A percentile compares a stretch with the other conserved stretches of the same genome.
These are phyloP conservation scores for Petunia axillaris DNA, from an alignment of 257 asterid species.

Conservation along the genomic window DNA sequence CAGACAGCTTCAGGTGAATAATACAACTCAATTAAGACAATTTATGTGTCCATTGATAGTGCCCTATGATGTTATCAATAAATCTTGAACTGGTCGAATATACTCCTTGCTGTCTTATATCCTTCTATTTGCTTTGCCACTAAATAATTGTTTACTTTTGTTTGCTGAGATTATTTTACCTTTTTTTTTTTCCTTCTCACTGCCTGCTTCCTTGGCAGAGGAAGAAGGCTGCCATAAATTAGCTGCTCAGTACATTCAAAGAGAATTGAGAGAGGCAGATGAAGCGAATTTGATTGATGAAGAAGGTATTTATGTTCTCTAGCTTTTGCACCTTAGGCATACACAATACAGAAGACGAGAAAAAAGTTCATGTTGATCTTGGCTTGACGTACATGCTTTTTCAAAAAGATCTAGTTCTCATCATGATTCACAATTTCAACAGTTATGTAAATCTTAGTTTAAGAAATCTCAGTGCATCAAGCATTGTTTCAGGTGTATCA, in stretches of 20 bases:
- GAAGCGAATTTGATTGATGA: constrained; percentile 85
- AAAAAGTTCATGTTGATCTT: background rate
- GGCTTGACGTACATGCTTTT: background rate
- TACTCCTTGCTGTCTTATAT: background rate
- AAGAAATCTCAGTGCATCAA: constrained; percentile 15
- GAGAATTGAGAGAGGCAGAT: constrained; percentile 66
- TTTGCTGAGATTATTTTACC: constrained; percentile 18
- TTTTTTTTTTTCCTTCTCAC: constrained; percentile 11
- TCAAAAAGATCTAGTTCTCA: background rate
- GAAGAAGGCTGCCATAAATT: constrained; percentile 54
- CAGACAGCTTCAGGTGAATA: constrained; percentile 59
- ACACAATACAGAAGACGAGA: constrained; percentile 16
- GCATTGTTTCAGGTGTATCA: constrained; percentile 14
- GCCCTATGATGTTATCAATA: background rate
- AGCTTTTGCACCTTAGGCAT: constrained; percentile 26
- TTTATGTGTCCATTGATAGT: constrained; percentile 3
- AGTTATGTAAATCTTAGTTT: background rate
- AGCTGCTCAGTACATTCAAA: constrained; percentile 51
- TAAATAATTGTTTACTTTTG: background rate
- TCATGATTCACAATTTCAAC: background rate
- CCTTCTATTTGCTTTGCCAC: constrained; percentile 18
- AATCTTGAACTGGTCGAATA: background rate
- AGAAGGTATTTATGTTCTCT: constrained; percentile 56
- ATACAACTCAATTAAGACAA: background rate
- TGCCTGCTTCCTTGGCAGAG: constrained; percentile 40